These are phyloP conservation scores for Hypoxylon sp. DNA, from an alignment of 2,329 filamentous ascomycete species.

Conservation along the genomic window DNA sequence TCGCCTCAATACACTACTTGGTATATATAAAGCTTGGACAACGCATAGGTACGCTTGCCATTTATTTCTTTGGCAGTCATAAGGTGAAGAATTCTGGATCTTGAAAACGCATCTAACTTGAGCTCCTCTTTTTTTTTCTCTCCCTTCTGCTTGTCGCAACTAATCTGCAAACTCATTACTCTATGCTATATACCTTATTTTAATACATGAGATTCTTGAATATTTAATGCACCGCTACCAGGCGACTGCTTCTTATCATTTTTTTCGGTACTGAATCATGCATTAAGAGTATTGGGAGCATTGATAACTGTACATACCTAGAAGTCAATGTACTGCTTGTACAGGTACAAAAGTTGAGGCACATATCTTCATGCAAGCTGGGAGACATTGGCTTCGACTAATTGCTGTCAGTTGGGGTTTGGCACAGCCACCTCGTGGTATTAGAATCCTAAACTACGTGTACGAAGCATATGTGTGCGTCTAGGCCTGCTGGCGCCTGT, in stretches of 20 bases:
- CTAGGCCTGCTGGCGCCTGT: constrained; percentile 21
- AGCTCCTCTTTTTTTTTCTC: not conserved
- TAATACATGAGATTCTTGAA: not conserved
- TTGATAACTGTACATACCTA: not conserved
- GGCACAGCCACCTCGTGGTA: constrained; percentile 33
- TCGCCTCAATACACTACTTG: too few relatives aligned
- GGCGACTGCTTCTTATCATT: not conserved
- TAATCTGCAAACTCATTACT: not conserved
- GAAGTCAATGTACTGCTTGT: constrained; percentile 5
- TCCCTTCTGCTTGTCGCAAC: not conserved
- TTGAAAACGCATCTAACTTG: constrained; percentile 3
- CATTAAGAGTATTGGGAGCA: not conserved
- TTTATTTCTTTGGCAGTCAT: not conserved
- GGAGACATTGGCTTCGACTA: constrained; percentile 9
- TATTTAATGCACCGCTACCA: not conserved
- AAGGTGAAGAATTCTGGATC: constrained; percentile 5
- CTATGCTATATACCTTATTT: not conserved
- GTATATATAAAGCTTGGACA: not conserved
- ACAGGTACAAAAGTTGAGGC: constrained; percentile 12
- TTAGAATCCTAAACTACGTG: constrained; percentile 28
- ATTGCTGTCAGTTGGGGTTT: constrained; percentile 12
- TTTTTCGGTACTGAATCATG: constrained; percentile 15
- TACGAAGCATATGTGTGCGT: constrained; percentile 15
- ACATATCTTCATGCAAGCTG: constrained; percentile 26
- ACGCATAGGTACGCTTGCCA: not conserved